Percentiles rank a stretch among this genome's conserved stretches.
These are phyloP conservation scores for Corynascus novoguineensis DNA, from an alignment of 495 filamentous ascomycete genomes.

Conservation along the genomic window DNA sequence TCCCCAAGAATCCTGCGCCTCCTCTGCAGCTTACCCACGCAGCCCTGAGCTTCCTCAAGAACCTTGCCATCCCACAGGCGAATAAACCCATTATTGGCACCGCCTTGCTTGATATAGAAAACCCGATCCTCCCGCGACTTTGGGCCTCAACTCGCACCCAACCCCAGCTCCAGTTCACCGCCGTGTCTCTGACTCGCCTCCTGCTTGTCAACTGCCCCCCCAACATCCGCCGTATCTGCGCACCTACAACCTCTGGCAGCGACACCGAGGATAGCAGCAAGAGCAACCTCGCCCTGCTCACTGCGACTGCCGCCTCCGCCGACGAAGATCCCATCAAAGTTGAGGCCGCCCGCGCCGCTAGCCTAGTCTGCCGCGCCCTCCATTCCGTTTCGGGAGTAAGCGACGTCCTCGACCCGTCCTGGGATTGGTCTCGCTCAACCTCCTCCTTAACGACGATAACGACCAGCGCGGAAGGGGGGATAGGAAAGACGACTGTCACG, in stretches of 20 bases:
- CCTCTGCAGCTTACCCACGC: slow-evolving; percentile 56
- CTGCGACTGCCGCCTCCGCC: slow-evolving; percentile 52
- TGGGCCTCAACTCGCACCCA: slow-evolving; percentile 53
- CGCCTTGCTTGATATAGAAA: slow-evolving; percentile 12
- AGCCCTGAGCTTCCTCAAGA: slow-evolving; percentile 69
- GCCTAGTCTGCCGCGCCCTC: slow-evolving; percentile 59
- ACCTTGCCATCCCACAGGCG: slow-evolving; percentile 61
- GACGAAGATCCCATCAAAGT: slow-evolving; percentile 63
- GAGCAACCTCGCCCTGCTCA: slow-evolving; percentile 57
- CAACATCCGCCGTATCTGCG: slow-evolving; percentile 51
- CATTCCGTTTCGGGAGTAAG: background rate
- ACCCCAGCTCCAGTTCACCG: slow-evolving; percentile 65
- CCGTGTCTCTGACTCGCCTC: slow-evolving; percentile 61
- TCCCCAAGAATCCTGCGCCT: slow-evolving; percentile 15
- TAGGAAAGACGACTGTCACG: too few species aligned
- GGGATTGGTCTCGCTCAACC: background rate
- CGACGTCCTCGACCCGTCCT: slow-evolving; percentile 2
- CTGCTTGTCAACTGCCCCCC: slow-evolving; percentile 53
- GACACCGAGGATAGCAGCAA: slow-evolving; percentile 26
- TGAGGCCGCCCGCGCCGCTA: slow-evolving; percentile 63
- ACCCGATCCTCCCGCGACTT: slow-evolving; percentile 50
- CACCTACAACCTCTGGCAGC: slow-evolving; percentile 26
- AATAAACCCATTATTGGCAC: slow-evolving; percentile 59
- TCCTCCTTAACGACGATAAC: too few species aligned
- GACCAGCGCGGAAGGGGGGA: too few species aligned